A percentile compares a stretch with the other conserved stretches of the same genome.
Evolutionary conservation across 2,329 filamentous ascomycete species (phyloP).

Genomic region (Aspergillus aculeatinus): DNA sequence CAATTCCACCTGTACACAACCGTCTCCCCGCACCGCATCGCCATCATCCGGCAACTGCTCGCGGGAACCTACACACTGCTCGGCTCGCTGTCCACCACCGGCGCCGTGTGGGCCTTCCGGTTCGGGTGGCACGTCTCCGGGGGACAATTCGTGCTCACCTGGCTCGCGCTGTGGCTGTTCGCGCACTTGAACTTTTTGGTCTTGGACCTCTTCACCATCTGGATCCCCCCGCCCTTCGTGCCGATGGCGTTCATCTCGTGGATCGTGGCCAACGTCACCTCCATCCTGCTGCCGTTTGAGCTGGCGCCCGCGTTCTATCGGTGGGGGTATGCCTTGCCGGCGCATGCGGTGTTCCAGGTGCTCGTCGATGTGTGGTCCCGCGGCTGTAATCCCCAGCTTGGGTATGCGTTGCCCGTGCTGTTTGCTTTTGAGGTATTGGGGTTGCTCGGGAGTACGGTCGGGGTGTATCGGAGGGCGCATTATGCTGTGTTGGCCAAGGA

Average conservation of each 20-base stretch:
- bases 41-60: conserved; percentile 35
- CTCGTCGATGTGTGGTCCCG: conserved; percentile 45
- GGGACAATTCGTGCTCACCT: conserved; percentile 44
- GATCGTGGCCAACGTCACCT: conserved; percentile 47
- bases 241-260: conserved; percentile 49
- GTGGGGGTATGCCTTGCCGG: conserved; percentile 40
- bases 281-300: conserved; percentile 46
- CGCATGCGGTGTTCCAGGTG: conserved; percentile 40
- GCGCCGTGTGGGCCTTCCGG: conserved; percentile 48
- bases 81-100: conserved; percentile 42
- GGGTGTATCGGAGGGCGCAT: conserved; percentile 13
- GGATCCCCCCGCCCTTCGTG: conserved; percentile 41
- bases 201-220: conserved; percentile 47
- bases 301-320: conserved; percentile 43
- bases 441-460: neutral
- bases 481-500: conserved; percentile 7
- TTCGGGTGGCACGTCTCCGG: conserved; percentile 42
- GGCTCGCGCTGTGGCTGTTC: conserved; percentile 48
- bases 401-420: conserved; percentile 42
- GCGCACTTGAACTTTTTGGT: conserved; percentile 47
- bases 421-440: conserved; percentile 9
- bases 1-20: conserved; percentile 40
- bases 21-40: conserved; percentile 31
- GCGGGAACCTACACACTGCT: conserved; percentile 42
- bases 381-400: conserved; percentile 43